Conservation (phyloP, 1,284 basidiomycete genomes). For the Ganoderma sinense region DNA sequence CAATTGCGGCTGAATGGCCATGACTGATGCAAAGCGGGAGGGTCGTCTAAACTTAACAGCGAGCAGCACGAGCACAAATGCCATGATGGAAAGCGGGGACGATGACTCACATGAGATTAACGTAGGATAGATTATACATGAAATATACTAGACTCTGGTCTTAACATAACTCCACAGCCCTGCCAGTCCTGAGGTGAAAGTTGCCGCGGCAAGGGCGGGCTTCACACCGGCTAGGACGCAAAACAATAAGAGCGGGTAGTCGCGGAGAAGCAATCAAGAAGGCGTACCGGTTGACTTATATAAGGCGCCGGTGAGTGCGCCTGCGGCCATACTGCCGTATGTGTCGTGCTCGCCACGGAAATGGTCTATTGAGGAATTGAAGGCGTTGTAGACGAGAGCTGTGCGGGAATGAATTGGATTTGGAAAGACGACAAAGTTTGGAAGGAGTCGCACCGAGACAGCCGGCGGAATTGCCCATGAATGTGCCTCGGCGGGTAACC, state of each 20-base stretch:
- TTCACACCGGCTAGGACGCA: constrained; percentile 82
- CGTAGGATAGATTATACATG: constrained; percentile 42
- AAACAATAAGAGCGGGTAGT: constrained; percentile 46
- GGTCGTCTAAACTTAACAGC: constrained; percentile 33
- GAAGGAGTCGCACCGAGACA: constrained; percentile 79
- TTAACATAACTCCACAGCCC: constrained; percentile 95
- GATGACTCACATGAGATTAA: constrained; percentile 37
- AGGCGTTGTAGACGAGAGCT: constrained; percentile 95
- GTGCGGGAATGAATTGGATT: constrained; percentile 39
- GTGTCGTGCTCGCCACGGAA: constrained; percentile 93
- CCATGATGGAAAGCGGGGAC: constrained; percentile 32
- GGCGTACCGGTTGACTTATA: constrained; percentile 93
- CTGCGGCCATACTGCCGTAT: constrained; percentile 91
- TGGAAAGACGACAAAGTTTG: constrained; percentile 37
- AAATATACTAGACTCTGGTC: constrained; percentile 65
- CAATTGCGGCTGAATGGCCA: constrained; percentile 26
- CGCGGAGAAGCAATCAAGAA: constrained; percentile 41
- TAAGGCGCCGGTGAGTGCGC: constrained; percentile 89
- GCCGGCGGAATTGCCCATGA: constrained; percentile 98
- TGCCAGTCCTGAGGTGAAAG: constrained; percentile 87
- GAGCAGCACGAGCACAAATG: constrained; percentile 20
- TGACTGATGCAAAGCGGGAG: constrained; percentile 20
- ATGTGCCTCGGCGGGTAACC: constrained; percentile 95
- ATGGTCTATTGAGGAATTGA: constrained; percentile 94
- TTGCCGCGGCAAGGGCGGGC: constrained; percentile 89